A percentile compares a stretch with the other conserved stretches of the same genome.
Evolutionary conservation across 2,329 filamentous ascomycete species (phyloP).

Genomic region (Plectosphaerella cucumerina): DNA sequence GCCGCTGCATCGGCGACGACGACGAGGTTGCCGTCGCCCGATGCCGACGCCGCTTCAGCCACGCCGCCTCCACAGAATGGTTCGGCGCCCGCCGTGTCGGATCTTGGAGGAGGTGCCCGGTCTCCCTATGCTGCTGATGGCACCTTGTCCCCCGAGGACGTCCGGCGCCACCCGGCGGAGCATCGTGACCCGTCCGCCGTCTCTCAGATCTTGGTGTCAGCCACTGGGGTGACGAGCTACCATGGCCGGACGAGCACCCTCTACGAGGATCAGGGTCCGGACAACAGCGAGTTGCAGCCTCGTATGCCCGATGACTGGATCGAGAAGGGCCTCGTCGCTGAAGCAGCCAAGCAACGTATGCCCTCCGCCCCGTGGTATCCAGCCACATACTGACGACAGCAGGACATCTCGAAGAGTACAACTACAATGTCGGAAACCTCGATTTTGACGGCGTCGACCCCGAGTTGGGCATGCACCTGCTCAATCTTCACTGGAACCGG

Average conservation of each 20-base stretch:
- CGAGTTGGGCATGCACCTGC: slow-evolving; percentile 45
- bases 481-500: slow-evolving; percentile 48
- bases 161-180: no score
- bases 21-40: no score
- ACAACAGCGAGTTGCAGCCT: slow-evolving; percentile 15
- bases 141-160: no score
- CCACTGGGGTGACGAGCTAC: slow-evolving; percentile 38
- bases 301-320: slow-evolving; percentile 33
- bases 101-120: no score
- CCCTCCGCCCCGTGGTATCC: not conserved
- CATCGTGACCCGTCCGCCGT: slow-evolving; percentile 15
- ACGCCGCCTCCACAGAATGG: no score
- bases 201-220: slow-evolving; percentile 31
- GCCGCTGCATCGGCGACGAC: no score
- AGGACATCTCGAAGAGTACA: slow-evolving; percentile 44
- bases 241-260: slow-evolving; percentile 45
- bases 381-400: not conserved
- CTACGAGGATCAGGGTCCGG: slow-evolving; percentile 33
- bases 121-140: no score
- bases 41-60: no score
- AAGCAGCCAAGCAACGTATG: slow-evolving; percentile 39
- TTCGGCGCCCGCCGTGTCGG: no score
- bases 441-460: slow-evolving; percentile 53
- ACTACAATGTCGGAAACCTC: slow-evolving; percentile 38
- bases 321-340: slow-evolving; percentile 39